Conservation (phyloP, 352 stramenopile genomes). For the Pythium coloratum region DNA sequence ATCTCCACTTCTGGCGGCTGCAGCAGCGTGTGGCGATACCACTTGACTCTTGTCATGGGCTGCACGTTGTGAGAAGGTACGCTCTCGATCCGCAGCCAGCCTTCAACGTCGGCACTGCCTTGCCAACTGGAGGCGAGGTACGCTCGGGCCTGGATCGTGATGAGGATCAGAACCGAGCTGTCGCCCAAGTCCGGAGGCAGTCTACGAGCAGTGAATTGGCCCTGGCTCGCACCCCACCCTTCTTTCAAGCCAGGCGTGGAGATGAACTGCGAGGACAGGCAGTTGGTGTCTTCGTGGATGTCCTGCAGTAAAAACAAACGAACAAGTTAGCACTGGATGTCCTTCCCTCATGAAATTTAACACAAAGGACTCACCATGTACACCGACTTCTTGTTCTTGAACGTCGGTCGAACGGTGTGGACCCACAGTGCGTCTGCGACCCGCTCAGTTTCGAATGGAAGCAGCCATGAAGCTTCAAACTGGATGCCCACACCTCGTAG, state of each 20-base stretch:
- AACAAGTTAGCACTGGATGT: background rate
- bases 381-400: background rate
- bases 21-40: background rate
- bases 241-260: background rate
- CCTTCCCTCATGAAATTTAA: no score
- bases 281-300: background rate
- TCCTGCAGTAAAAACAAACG: background rate
- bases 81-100: background rate
- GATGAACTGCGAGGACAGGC: background rate
- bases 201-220: background rate
- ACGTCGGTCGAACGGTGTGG: background rate
- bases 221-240: background rate
- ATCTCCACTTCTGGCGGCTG: background rate
- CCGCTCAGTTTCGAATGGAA: background rate
- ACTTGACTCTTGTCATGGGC: background rate
- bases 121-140: background rate
- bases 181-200: background rate
- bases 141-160: background rate
- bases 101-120: background rate
- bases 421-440: slow-evolving; percentile 1
- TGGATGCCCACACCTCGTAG: background rate
- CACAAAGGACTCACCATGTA: background rate
- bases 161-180: background rate
- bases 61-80: background rate
- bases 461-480: slow-evolving; percentile 2